A percentile compares a stretch with the other conserved stretches of the same genome.
These are phyloP conservation scores for Auricularia heimuer DNA, from an alignment of 768 basidiomycete species.

Conservation along the genomic window DNA sequence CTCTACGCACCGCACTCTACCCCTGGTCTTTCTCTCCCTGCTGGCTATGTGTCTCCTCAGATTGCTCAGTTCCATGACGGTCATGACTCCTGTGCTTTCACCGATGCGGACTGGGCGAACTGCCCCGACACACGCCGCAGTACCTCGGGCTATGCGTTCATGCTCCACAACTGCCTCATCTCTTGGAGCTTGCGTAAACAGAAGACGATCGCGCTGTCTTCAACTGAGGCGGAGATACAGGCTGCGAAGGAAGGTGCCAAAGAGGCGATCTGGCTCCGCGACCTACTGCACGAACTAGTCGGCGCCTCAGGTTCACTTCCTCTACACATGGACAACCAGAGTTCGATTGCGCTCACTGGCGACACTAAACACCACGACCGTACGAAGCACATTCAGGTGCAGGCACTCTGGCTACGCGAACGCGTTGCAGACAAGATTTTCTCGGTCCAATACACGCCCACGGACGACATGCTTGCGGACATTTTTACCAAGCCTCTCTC, in stretches of 20 bases:
- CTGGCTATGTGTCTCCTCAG: no score
- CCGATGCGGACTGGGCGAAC: neutral
- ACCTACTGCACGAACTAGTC: constrained; percentile 6
- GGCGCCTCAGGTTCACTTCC: neutral
- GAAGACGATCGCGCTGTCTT: no score
- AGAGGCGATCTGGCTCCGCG: constrained; percentile 3
- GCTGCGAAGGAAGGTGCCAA: no score
- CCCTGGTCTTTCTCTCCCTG: no score
- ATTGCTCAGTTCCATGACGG: neutral
- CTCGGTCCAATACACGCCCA: constrained; percentile 10
- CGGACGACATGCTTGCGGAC: constrained; percentile 10
- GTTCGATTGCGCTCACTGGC: constrained; percentile 9
- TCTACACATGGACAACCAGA: constrained; percentile 15
- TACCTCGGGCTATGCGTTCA: constrained; percentile 4
- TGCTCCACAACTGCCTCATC: constrained; percentile 2
- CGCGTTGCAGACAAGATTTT: constrained; percentile 10
- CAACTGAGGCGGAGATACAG: no score
- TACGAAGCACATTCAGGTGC: constrained; percentile 11
- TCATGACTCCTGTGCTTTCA: neutral
- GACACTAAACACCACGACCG: constrained; percentile 22
- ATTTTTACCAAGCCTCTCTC: constrained; percentile 11
- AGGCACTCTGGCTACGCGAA: constrained; percentile 6
- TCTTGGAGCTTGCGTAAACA: no score
- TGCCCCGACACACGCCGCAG: constrained; percentile 3
- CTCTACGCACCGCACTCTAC: neutral